Evolutionary conservation across 345 rosid genomes (phyloP).

Genomic region (Salix udensis): DNA sequence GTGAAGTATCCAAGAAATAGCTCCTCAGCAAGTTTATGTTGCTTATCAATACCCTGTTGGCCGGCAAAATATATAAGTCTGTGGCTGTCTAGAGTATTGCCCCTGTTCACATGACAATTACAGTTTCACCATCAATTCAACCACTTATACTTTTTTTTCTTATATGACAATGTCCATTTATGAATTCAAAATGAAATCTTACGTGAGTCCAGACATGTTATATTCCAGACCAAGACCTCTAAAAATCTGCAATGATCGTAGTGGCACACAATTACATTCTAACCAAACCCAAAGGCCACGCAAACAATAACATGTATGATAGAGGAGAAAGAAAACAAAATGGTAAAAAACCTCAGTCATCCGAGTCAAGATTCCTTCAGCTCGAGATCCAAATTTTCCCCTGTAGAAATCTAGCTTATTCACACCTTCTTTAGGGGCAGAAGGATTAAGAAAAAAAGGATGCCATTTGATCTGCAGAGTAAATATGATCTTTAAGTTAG

Average conservation of each 20-base stretch:
- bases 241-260: slow-evolving; percentile 56
- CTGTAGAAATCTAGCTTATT: slow-evolving; percentile 56
- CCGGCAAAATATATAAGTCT: slow-evolving; percentile 75
- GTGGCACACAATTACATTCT: not conserved
- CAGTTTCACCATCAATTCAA: not conserved
- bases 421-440: slow-evolving; percentile 89
- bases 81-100: slow-evolving; percentile 79
- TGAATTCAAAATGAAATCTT: slow-evolving; percentile 27
- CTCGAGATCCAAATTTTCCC: slow-evolving; percentile 60
- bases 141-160: not conserved
- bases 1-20: slow-evolving; percentile 82
- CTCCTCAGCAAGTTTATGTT: slow-evolving; percentile 76
- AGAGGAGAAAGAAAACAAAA: slow-evolving; percentile 3
- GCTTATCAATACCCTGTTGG: slow-evolving; percentile 57
- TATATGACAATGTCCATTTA: not conserved
- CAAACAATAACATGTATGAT: not conserved
- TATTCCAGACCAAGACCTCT: slow-evolving; percentile 68
- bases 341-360: slow-evolving; percentile 59
- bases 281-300: slow-evolving; percentile 4
- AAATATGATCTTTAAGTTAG: slow-evolving; percentile 6
- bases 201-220: slow-evolving; percentile 80
- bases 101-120: slow-evolving; percentile 41
- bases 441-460: slow-evolving; percentile 74
- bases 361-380: slow-evolving; percentile 43
- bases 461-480: slow-evolving; percentile 71